Evolutionary conservation across 306 rosid genomes (phyloP).

Genomic region (Rubus idaeus): DNA sequence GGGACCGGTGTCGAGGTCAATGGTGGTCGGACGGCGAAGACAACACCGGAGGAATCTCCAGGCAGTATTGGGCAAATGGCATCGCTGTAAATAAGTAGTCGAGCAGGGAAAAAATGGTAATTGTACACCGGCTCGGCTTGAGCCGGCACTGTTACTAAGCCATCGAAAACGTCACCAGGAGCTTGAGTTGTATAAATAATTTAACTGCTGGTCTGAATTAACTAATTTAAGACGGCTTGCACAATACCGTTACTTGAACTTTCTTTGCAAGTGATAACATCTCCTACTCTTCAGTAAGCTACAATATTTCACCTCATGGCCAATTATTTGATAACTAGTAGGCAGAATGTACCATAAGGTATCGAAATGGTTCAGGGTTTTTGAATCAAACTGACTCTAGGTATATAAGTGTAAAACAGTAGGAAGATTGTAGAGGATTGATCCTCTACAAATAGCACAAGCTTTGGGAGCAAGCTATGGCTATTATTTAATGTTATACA

Average conservation of each 20-base stretch:
- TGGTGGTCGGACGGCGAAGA: no score
- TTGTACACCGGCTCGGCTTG: no score
- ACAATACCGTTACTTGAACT: neutral
- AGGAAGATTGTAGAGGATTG: neutral
- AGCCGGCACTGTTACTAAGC: no score
- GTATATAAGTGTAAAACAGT: neutral
- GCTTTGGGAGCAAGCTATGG: neutral
- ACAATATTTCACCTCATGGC: neutral
- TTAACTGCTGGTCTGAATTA: no score
- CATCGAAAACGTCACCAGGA: no score
- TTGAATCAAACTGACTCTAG: neutral
- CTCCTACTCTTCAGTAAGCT: neutral
- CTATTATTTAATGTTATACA: neutral
- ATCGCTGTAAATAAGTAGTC: no score
- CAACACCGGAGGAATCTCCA: no score
- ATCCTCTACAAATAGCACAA: neutral
- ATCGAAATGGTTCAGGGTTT: neutral
- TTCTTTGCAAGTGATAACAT: neutral
- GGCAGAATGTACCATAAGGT: neutral
- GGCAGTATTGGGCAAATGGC: no score
- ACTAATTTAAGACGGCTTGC: no score
- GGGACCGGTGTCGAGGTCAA: no score
- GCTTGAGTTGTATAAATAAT: no score
- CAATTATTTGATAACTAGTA: neutral
- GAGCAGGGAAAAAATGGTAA: no score